A percentile compares a stretch with the other conserved stretches of the same genome.
These are phyloP conservation scores for Talaromyces sp. DNA, from an alignment of 2,329 filamentous ascomycete genomes.

Conservation along the genomic window DNA sequence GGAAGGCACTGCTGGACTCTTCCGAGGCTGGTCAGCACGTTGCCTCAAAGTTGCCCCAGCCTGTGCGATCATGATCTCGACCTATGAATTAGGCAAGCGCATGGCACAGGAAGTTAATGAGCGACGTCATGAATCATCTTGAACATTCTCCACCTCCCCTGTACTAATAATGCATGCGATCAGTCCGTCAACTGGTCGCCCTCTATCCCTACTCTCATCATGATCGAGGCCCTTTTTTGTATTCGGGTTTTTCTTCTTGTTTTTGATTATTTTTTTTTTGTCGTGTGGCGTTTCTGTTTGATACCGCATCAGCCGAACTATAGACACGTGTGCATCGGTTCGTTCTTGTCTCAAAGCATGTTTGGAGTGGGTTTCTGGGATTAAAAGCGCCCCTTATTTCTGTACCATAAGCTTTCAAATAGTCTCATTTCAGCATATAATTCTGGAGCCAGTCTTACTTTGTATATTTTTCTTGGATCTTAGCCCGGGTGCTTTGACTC, in stretches of 20 bases:
- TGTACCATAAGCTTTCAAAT: conserved; percentile 16
- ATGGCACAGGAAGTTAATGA: conserved; percentile 77
- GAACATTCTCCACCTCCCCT: conserved; percentile 4
- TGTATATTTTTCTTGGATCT: background rate
- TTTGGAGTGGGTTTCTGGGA: conserved; percentile 12
- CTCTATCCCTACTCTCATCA: conserved; percentile 15
- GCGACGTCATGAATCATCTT: conserved; percentile 40
- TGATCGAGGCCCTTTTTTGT: background rate
- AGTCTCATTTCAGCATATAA: conserved; percentile 2
- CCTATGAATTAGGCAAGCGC: conserved; percentile 93
- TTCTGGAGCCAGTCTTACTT: background rate
- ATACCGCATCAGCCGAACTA: conserved; percentile 29
- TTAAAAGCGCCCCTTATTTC: conserved; percentile 8
- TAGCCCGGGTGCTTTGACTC: conserved; percentile 18
- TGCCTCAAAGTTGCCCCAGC: conserved; percentile 94
- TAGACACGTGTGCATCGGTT: conserved; percentile 23
- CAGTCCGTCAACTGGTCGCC: conserved; percentile 2
- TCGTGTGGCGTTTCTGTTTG: conserved; percentile 22
- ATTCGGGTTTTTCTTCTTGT: background rate
- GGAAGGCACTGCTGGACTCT: conserved; percentile 79
- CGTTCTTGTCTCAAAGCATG: conserved; percentile 3
- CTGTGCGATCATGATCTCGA: conserved; percentile 99
- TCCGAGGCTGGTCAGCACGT: conserved; percentile 87
- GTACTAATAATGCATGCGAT: conserved; percentile 25
- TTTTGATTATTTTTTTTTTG: conserved; percentile 1